Percentiles rank a stretch among this genome's conserved stretches.
Evolutionary conservation across 1,139 yeast species (phyloP).

Genomic region (Scheffersomyces insectosa): DNA sequence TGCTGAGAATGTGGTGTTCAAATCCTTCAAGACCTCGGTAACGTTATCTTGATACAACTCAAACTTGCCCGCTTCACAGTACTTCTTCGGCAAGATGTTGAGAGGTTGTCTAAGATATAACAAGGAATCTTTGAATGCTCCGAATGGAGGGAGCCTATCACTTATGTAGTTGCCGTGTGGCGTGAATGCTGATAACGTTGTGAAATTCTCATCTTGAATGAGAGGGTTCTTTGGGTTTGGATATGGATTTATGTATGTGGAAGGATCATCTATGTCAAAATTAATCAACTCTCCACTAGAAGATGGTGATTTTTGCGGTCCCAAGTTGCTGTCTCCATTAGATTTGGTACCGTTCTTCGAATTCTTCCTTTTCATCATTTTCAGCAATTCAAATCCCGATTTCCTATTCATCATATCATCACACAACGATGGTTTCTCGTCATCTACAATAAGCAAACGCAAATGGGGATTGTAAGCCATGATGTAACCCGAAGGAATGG

Average conservation of each 20-base stretch:
- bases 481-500: slow-evolving; percentile 31
- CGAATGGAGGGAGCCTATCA: slow-evolving; percentile 43
- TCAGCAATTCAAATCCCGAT: slow-evolving; percentile 28
- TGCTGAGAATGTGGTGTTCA: slow-evolving; percentile 33
- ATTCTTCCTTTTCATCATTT: slow-evolving; percentile 18
- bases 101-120: slow-evolving; percentile 17
- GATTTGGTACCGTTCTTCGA: background rate
- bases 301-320: background rate
- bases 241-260: slow-evolving; percentile 25
- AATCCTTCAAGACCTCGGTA: slow-evolving; percentile 5
- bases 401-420: slow-evolving; percentile 36
- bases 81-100: slow-evolving; percentile 33
- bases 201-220: slow-evolving; percentile 8
- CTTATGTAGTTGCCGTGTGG: slow-evolving; percentile 24
- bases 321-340: background rate
- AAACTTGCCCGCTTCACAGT: slow-evolving; percentile 34
- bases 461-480: slow-evolving; percentile 35
- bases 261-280: slow-evolving; percentile 5
- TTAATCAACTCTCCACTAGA: background rate
- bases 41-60: slow-evolving; percentile 35
- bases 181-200: slow-evolving; percentile 7
- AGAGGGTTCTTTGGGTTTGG: slow-evolving; percentile 28
- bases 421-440: slow-evolving; percentile 35
- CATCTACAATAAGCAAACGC: slow-evolving; percentile 37
- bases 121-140: slow-evolving; percentile 33